Base-by-base conservation (phyloP, 2,329 filamentous ascomycete genomes). In the Leptographium procerum region DNA sequence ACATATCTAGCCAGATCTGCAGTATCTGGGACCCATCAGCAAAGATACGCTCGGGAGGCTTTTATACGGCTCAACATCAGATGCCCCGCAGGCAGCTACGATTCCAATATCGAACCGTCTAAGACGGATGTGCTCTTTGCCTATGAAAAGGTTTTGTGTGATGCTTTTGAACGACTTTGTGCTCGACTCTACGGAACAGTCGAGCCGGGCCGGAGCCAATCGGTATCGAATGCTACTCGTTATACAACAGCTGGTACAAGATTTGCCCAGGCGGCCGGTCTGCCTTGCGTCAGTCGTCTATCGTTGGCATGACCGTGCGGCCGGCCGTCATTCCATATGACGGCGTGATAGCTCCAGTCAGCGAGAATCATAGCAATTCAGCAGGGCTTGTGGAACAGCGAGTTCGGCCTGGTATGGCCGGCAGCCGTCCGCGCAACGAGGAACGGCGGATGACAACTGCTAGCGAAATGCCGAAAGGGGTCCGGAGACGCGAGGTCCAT, bases 51-150 rank as follows among this genome's bases (percentile, higher is more conserved):
- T 2, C 54, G 74, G 22, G 78, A 81, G 55, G 77, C 79, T 0
- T 90, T 91, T 66, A 69, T 90, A 47, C 76, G 76, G 47, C 69
- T 91, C 43, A 79, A 83, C 59, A 82, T 91, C 33, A 68, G 68
- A 16, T 91, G 86, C 65, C 78, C 82, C 0, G 66, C 72, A 1
- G 77, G 77, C 31, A 84, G 75, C 59, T 91, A 91, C 65, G 88
- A 91, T 69, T 75, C 78, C 1, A 91, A 91, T 63, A 70, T 91
- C 7, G 83, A 89, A 60, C 81, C 87, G 4, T 75, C 82, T 4
- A 91, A 91, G 66, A 83, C 89, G 59, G 82, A 89, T 64, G 77
- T 91, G 2, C 65, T 89, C 1, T 90, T 91, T 65, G 74, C 73
- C 5, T 73, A 88, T 55, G 79, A 84, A 61, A 53, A 68, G 2